phyloP scores from a whole-genome alignment of 2,329 filamentous ascomycete species.

The Aspergillus sp. region DNA sequence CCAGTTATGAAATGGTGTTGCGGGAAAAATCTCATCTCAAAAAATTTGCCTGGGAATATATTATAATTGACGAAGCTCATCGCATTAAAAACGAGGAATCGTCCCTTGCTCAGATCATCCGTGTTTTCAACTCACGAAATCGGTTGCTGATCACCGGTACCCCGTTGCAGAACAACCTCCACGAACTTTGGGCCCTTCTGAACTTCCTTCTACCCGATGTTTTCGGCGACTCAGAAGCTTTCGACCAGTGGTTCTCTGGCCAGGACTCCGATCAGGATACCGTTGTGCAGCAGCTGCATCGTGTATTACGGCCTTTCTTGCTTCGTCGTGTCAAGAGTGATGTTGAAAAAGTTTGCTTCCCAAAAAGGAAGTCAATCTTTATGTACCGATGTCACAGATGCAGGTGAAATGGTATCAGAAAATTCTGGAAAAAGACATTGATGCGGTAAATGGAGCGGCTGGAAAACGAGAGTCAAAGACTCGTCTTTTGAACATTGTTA shows the following conservation, averaged over 20 bases:
- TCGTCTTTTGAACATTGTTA: slow-evolving; percentile 93
- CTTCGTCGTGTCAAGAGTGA: slow-evolving; percentile 95
- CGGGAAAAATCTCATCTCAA: slow-evolving; percentile 91
- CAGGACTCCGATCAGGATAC: slow-evolving; percentile 89
- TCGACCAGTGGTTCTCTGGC: slow-evolving; percentile 95
- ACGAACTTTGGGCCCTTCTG: slow-evolving; percentile 94
- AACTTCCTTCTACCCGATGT: slow-evolving; percentile 98
- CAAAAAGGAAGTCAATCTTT: slow-evolving; percentile 96
- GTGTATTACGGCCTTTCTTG: slow-evolving; percentile 86
- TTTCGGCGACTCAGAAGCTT: slow-evolving; percentile 92
- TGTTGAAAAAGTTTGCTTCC: slow-evolving; percentile 92
- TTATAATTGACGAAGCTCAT: slow-evolving; percentile 97
- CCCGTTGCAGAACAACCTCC: slow-evolving; percentile 93
- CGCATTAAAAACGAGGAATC: slow-evolving; percentile 99
- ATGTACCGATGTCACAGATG: slow-evolving; percentile 98
- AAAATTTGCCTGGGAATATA: slow-evolving; percentile 99
- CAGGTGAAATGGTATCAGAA: slow-evolving; percentile 99
- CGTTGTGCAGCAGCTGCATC: slow-evolving; percentile 92
- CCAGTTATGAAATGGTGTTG: slow-evolving; percentile 98
- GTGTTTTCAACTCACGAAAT: slow-evolving; percentile 92
- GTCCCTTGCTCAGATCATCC: slow-evolving; percentile 91
- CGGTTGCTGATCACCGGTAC: slow-evolving; percentile 94
- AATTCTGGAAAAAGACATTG: slow-evolving; percentile 97
- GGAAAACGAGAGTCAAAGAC: slow-evolving; percentile 98
- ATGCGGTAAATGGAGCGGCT: slow-evolving; percentile 93